Evolutionary conservation across 805 yeast species (phyloP).

Genomic region (Wickerhamomyces canadensis): DNA sequence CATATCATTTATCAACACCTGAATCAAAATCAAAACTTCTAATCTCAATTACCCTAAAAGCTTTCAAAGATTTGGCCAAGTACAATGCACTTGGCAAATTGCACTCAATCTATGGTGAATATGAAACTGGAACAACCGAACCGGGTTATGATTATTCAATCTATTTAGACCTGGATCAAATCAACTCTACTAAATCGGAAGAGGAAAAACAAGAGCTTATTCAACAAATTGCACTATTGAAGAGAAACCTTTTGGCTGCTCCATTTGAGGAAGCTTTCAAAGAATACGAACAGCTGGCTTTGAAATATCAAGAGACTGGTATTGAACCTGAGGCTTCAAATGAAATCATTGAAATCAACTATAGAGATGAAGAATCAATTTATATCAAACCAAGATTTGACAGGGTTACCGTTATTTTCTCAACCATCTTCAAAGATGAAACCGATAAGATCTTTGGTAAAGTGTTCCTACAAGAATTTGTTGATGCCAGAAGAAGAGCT

Average conservation of each 20-base stretch:
- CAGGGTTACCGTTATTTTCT: constrained; percentile 93
- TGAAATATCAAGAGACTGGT: constrained; percentile 24
- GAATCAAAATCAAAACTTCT: constrained; percentile 61
- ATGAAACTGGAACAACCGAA: constrained; percentile 43
- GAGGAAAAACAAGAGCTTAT: constrained; percentile 50
- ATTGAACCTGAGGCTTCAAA: constrained; percentile 20
- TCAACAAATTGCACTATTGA: constrained; percentile 63
- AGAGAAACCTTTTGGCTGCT: constrained; percentile 85
- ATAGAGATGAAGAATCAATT: constrained; percentile 91
- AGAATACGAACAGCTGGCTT: constrained; percentile 60
- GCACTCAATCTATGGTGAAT: constrained; percentile 42
- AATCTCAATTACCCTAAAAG: constrained; percentile 66
- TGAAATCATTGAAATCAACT: constrained; percentile 45
- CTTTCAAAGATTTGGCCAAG: constrained; percentile 66
- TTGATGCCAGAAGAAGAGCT: constrained; percentile 91
- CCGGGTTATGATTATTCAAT: constrained; percentile 79
- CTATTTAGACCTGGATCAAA: constrained; percentile 49
- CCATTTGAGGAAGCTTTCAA: constrained; percentile 85
- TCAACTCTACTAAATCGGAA: constrained; percentile 31
- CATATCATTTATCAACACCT: constrained; percentile 89
- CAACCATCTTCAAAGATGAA: constrained; percentile 92
- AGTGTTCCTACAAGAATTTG: constrained; percentile 88
- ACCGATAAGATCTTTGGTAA: constrained; percentile 90
- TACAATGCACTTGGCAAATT: constrained; percentile 60
- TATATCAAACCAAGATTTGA: constrained; percentile 89